A percentile compares a stretch with the other conserved stretches of the same genome.
These are phyloP conservation scores for Karstenula rhodostoma DNA, from an alignment of 2,329 filamentous ascomycete species.

Conservation along the genomic window DNA sequence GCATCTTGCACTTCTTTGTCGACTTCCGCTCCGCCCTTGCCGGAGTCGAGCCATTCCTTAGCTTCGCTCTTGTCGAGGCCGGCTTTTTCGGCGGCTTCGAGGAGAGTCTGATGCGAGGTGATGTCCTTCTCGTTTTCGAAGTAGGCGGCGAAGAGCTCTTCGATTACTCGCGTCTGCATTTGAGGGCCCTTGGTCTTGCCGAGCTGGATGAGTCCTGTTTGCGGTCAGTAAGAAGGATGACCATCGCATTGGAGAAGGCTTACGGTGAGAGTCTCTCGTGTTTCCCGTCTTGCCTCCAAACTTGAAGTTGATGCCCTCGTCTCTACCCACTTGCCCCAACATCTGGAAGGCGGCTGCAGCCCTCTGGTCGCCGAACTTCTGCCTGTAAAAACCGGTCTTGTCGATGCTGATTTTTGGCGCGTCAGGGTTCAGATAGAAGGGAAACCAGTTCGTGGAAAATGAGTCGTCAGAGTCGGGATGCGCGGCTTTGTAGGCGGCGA, in stretches of 20 bases:
- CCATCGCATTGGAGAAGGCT: constrained; percentile 44
- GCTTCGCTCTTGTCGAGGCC: constrained; percentile 55
- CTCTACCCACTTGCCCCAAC: constrained; percentile 65
- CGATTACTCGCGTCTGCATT: constrained; percentile 56
- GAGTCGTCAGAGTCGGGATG: constrained; percentile 70
- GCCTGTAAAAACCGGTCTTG: constrained; percentile 66
- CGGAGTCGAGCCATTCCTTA: constrained; percentile 54
- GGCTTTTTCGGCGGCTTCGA: constrained; percentile 52
- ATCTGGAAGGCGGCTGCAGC: constrained; percentile 64
- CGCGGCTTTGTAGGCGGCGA: constrained; percentile 69
- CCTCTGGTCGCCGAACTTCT: constrained; percentile 71
- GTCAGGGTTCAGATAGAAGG: constrained; percentile 80
- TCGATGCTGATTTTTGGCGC: constrained; percentile 61
- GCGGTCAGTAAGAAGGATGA: background rate
- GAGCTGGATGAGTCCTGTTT: constrained; percentile 64
- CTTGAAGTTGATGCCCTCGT: constrained; percentile 76
- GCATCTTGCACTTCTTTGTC: constrained; percentile 58
- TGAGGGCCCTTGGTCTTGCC: constrained; percentile 63
- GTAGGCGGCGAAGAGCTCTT: constrained; percentile 53
- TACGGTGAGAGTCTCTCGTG: constrained; percentile 79
- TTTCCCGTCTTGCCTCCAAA: constrained; percentile 76
- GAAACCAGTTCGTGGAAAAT: constrained; percentile 77
- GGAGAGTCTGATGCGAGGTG: constrained; percentile 51
- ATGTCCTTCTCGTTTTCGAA: constrained; percentile 60
- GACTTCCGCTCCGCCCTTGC: constrained; percentile 55